Evolutionary conservation across 768 basidiomycete species (phyloP), one percentile per base, ranked within the genome.

Genomic region (Auricularia auricula-judae): DNA sequence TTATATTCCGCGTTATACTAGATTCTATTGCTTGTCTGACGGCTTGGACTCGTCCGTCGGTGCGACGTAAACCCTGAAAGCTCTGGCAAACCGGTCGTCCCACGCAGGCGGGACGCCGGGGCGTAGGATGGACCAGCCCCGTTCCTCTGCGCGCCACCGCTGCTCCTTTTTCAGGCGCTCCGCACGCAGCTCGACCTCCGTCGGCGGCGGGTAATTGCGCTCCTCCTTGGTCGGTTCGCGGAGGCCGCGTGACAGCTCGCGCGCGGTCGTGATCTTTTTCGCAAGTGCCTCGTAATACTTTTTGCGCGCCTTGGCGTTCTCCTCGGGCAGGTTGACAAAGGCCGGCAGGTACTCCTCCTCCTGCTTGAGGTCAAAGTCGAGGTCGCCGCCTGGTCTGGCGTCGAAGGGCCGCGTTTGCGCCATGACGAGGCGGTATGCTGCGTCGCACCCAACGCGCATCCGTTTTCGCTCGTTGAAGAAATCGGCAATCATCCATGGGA

Each of bases 171-270:
- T 88, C 73, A 93, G 73, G 68, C 96, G 80, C 76, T 98, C 93
- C 44, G 87, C 87, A 56, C 89, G 84, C 64, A 98, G 78, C 72
- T 97, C 91, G 23, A 91, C 87, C 75, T 98, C 93, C 1, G 89
- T 93, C 35, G 85, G 86, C 3, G 93, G 91, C 2, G 92, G 91
- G 69, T 88, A 82, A 14, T 79, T 80, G 54, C 74, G 69, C 74
- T 98, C 96, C 65, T 89, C 90, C 71, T 89, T 89, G 14, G 93
- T 96, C n/a, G 87, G 85, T 69, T 93, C 88, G 12, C 93, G 82
- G 36, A 81, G 82, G 1, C 91, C 86, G 7, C 82, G 81, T 7
- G 88, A 84, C 14, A 97, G 81, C 59, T 84, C 86, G 21, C 95
- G 85, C 29, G 93, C 91, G 1, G 80, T 82, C 29, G 78, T 79